Base-by-base conservation (phyloP, 83 land plant species). In the Isoetes engelmannii region DNA sequence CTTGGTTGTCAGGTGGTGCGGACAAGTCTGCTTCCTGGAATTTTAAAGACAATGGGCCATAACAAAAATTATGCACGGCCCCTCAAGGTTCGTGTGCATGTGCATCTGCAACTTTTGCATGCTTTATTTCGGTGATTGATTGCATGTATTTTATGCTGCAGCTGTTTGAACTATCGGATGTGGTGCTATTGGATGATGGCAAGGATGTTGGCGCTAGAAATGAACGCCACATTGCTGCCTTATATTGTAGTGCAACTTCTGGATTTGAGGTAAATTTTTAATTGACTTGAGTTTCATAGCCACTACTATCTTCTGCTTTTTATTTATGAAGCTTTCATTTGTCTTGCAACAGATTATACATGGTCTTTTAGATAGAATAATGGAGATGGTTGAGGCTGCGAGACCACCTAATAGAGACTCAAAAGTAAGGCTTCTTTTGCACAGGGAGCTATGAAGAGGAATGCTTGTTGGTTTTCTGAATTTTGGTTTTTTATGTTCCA, bases 91-190 rank as follows among this genome's bases (percentile, higher is more conserved):
- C 1, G 44, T 20, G 13, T 73, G 44, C 4, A 41, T 7, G 17
- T 42, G 7, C 59, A 10, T 64, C 45, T 42, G 67, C 47, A 42
- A 64, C 37, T 8, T 12, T 0, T 51, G 54, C 54, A 51, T 51
- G 54, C 12, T 10, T 51, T 12, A n/a, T 51, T 51, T 51, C 12
- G 12, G 9, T 60, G 10, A 3, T 60, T 12, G 13, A 64, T 48
- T 62, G 54, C 45, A 57, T 4, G 13, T 17, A n/a, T 62, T 57
- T 57, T 57, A 45, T 44, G 5, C 57, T 73, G 51, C 79, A 94
- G 98, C 81, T 94, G 60, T 94, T 88, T 81, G 97, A 94, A 84
- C 85, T 88, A 7, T 87, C 93, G 63, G 97, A 94, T 74, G 76
- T 90, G n/a, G 90, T 80, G 6, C 21, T 81, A 10, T 19, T 90